Base-by-base conservation (phyloP, 345 rosid genomes). In the Aethionema arabicum region DNA sequence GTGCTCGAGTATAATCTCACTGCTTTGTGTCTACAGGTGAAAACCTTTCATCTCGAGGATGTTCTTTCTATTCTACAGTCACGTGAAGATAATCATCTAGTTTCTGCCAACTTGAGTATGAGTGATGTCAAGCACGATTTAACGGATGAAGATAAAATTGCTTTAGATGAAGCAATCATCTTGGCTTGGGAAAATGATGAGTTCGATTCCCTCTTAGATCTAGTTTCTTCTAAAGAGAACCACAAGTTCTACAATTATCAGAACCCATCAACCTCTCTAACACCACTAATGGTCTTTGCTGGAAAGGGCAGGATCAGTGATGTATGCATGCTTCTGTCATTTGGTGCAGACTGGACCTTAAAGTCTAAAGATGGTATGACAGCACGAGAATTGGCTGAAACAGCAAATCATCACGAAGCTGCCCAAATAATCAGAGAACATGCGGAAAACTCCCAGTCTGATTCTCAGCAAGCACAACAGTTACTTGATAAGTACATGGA, bases 211-310 rank as follows among this genome's bases (percentile, higher is more conserved):
- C 93, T 92, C 51, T 59, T 85, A 45, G 93, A 89, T 70, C 76
- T 89, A 59, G 73, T 92, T 67, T 82, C 84, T 75, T 78, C 80
- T 11, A 78, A 75, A 77, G 85, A 73, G 70, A 72, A 63, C 52
- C 75, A 77, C 6, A 65, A 78, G 66, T 71, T 83, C 65, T 80
- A 83, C 65, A 79, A 92, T 58, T 83, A 85, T 75, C 96, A 77
- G 80, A 91, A 92, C 70, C 82, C 90, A 52, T 65, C 56, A 46
- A 82, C 79, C 43, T 88, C 89, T 58, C 56, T 85, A 74, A 78
- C 95, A 3, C 91, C 98, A 66, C 74, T 92, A 63, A 92, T 89
- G 93, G 88, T 87, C 56, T 82, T 87, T 76, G 83, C 95, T 81
- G 91, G 79, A 56, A 92, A 84, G 76, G 98, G 98, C 13, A 84